These are phyloP conservation scores for Triangularia setosa DNA, from an alignment of 2,329 filamentous ascomycete genomes.

Conservation along the genomic window DNA sequence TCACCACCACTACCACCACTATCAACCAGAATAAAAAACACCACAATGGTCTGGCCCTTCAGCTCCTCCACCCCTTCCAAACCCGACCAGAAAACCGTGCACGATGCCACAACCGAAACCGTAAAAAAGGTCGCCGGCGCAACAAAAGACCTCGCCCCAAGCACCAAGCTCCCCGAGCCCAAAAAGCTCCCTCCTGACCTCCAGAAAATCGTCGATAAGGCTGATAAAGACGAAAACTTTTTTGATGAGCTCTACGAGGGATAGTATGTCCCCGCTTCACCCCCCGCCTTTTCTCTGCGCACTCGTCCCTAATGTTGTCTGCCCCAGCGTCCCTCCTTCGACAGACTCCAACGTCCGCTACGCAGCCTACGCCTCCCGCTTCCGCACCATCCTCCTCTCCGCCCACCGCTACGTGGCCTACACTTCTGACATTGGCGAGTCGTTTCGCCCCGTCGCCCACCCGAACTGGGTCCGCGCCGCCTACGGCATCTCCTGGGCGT, in stretches of 20 bases:
- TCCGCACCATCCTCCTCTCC: conserved; percentile 81
- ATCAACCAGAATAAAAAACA: not conserved
- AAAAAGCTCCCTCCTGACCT: conserved; percentile 52
- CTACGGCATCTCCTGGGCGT: conserved; percentile 90
- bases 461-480: conserved; percentile 75
- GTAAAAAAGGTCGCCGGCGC: conserved; percentile 19
- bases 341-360: conserved; percentile 86
- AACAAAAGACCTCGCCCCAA: conserved; percentile 32
- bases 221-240: conserved; percentile 64
- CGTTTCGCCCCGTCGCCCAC: conserved; percentile 88
- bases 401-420: conserved; percentile 97
- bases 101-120: conserved; percentile 27
- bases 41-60: conserved; percentile 40
- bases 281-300: not conserved
- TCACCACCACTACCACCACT: not conserved
- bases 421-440: conserved; percentile 93
- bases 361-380: conserved; percentile 81
- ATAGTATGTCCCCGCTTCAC: conserved; percentile 55
- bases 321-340: conserved; percentile 64
- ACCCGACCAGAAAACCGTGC: conserved; percentile 18
- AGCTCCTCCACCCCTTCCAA: conserved; percentile 14
- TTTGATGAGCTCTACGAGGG: conserved; percentile 76
- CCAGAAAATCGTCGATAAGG: conserved; percentile 55
- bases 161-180: conserved; percentile 44
- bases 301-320: conserved; percentile 16